Base-by-base conservation (phyloP, 306 rosid genomes). In the Urtica urens region DNA sequence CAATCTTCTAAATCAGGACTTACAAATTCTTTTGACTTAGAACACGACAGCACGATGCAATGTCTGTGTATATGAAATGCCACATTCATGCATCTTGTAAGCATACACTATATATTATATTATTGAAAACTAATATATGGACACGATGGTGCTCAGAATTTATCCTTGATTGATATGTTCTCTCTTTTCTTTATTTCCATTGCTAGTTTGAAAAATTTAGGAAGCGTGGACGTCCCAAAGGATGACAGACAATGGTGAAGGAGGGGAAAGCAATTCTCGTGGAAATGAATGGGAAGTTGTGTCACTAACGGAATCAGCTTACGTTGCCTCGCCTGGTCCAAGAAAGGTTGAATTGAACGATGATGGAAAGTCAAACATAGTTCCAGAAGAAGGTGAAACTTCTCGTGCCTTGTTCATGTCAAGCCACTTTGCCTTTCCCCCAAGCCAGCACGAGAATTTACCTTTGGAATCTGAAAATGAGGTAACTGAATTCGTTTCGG, bases 231-330 rank as follows among this genome's bases (percentile, higher is more conserved):
- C 39, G 42, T 29, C 20, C 55, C 45, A 51, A 57, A 65, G 49
- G 68, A 92, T 92, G 99, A 78, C 92, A 49, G 79, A 71, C 58
- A 77, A 74, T 55, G 82, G 76, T 41, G 80, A 74, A 58, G 80
- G 71, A 54, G 82, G 71, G 52, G 92, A 75, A 25, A 77, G 60
- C 59, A 28, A 69, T 53, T 49, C 87, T 67, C 94, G 86, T 6
- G 93, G 99, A 23, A 80, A 65, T 60, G 96, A 78, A 34, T 92
- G 99, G 99, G 99, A 92, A 76, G 96, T 92, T 34, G 99, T 92
- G 25, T 73, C 87, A 39, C 96, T 92, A 46, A 85, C 99, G 1
- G 96, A 82, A 15, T 92, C 99, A 27, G 58, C 99, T 45, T 92
- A 85, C 64, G 99, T 81, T 45, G 93, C 96, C 53, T 78, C 99